Percentiles rank a stretch among this genome's conserved stretches.
These are phyloP conservation scores for Citrullus colocynthis DNA, from an alignment of 306 rosid genomes.

Conservation along the genomic window DNA sequence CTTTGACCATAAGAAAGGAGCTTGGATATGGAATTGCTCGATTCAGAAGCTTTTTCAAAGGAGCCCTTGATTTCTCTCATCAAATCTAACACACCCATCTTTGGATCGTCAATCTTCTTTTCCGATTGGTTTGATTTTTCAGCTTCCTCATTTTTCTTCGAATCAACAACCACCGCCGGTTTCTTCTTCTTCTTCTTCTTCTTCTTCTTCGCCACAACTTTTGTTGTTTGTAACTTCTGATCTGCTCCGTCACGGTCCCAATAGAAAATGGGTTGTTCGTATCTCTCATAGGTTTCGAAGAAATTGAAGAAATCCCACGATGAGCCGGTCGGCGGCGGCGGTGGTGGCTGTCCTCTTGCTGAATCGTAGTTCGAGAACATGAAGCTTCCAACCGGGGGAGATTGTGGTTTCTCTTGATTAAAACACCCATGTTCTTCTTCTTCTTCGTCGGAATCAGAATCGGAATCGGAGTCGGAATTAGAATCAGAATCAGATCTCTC, in stretches of 20 bases:
- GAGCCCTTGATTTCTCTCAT: constrained; percentile 48
- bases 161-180: not conserved
- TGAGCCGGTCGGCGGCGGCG: constrained; percentile 48
- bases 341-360: constrained; percentile 23
- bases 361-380: constrained; percentile 13
- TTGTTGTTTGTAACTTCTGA: not conserved
- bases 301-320: constrained; percentile 79
- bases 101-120: constrained; percentile 7
- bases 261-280: constrained; percentile 36
- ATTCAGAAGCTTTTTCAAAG: constrained; percentile 50
- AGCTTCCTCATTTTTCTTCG: not conserved
- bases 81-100: constrained; percentile 25
- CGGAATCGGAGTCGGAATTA: constrained; percentile 25
- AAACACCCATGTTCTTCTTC: constrained; percentile 20
- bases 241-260: constrained; percentile 5
- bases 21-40: constrained; percentile 39
- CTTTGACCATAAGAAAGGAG: constrained; percentile 38
- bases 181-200: not conserved
- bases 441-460: constrained; percentile 14
- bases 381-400: constrained; percentile 13
- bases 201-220: constrained; percentile 13
- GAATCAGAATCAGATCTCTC: not conserved
- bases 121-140: constrained; percentile 14
- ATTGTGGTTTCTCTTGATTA: constrained; percentile 3
- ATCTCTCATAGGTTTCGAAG: constrained; percentile 62